Evolutionary conservation across 1,139 yeast species (phyloP), one percentile per base, ranked within the genome.

Genomic region (Schwanniomyces etchellsii): DNA sequence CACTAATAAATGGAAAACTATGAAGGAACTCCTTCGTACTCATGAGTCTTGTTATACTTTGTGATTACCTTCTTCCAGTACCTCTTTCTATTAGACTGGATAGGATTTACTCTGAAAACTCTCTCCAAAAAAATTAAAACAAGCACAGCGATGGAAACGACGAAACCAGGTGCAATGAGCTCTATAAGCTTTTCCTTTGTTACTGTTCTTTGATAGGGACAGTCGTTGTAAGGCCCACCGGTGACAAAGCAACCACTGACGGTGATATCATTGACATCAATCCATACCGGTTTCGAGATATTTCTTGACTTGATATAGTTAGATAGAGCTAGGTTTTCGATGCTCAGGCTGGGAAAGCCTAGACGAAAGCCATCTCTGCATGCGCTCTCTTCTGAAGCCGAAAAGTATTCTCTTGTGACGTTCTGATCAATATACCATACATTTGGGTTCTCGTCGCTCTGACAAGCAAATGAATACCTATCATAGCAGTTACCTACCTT

Each of bases 211-310:
- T 74, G 75, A 48, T 88, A 89, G 0, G 96, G 95, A 51, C 98
- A 89, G 20, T 60, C 55, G 0, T 93, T 81, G 37, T 74, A 69
- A 0, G 89, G 77, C 0, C 96, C 95, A 2, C 95, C 96, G 1
- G 77, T 57, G 2, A 88, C 89, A 88, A 93, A 89, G 50, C 98
- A 89, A 33, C 77, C 71, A 12, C 70, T 56, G 4, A 78, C 77
- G 0, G 86, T 73, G 12, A 91, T 67, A 18, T 91, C 86, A 50
- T 91, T 91, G 39, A 88, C 45, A 52, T 88, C 91, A 3, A 88
- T 73, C 97, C 97, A 91, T 0, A 81, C 64, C 0, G 72, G 69
- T 14, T 42, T 53, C 5, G 38, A 44, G 2, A 43, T 38, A 4
- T 46, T 43, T 5, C 39, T 33, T 22, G 39, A 22, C 10, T 32